Base-by-base conservation (phyloP, 495 filamentous ascomycete genomes). In the Aspergillus taichungensis region DNA sequence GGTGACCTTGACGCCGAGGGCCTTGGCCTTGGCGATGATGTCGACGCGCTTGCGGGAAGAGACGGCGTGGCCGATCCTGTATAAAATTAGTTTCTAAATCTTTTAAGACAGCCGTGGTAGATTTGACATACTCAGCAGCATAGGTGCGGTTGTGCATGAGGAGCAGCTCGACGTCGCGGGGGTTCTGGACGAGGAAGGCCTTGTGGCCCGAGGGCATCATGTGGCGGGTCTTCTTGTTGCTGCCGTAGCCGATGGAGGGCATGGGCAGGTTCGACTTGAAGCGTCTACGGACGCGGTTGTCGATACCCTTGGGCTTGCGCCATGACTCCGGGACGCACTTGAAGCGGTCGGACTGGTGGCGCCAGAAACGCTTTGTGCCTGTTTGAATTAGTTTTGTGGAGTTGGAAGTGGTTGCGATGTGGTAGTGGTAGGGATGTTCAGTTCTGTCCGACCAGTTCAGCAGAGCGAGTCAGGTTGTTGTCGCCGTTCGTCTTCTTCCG, bases 221-320 rank as follows among this genome's bases (percentile, higher is more conserved):
- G 78, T 97, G 89, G 53, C 85, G 80, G 63, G 92, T 98, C 82
- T 95, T 97, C 80, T 84, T 92, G 83, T 98, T 96, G 72, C 80
- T 87, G 56, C 92, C 91, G 69, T 89, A 97, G 55, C 92, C 92
- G 69, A 98, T 98, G 77, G 88, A 94, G 70, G 92, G 92, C 91
- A 98, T 97, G 61, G 83, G 86, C 69, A 85, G 83, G 71, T 83
- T 84, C 59, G 90, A 85, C 81, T 90, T 89, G 77, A 95, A 96
- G 54, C 90, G 82, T 73, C 90, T 79, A 58, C 87, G 80, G 63
- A 91, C 87, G 46, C 82, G 72, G 69, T 90, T 92, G 65, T 98
- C 92, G 72, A 98, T 98, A 83, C 92, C 92, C 82, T 96, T 98
- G 43, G 92, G 92, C 80, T 98, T 98, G 74, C 92, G 85, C 92